These are phyloP conservation scores for Coemansia sp. DNA, from an alignment of 192 early-diverging fungal genomes.

Conservation along the genomic window DNA sequence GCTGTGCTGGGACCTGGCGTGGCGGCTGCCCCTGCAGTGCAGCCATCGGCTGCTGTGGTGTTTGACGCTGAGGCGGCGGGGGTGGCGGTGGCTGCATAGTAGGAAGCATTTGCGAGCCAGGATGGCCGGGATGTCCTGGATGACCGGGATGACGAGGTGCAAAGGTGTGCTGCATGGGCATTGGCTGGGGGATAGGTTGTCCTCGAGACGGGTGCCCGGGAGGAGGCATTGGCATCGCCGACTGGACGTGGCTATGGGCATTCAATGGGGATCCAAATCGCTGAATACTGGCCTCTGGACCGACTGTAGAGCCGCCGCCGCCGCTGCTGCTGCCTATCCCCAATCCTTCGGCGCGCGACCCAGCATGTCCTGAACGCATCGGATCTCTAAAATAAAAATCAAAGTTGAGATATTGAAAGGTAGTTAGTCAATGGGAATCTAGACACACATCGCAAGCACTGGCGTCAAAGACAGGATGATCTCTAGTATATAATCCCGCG, in stretches of 20 bases:
- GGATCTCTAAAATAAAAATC: slow-evolving; percentile 14
- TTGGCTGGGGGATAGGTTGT: not conserved
- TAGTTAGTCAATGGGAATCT: not conserved
- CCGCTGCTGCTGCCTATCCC: slow-evolving; percentile 9
- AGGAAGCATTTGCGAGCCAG: not conserved
- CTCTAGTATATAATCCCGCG: not conserved
- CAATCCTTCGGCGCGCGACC: slow-evolving; percentile 18
- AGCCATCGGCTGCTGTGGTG: slow-evolving; percentile 7
- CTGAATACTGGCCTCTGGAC: slow-evolving; percentile 6
- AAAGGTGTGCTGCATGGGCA: slow-evolving; percentile 6
- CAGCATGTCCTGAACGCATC: slow-evolving; percentile 19
- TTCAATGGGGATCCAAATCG: slow-evolving; percentile 19
- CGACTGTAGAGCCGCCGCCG: not conserved
- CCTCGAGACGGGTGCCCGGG: slow-evolving; percentile 14
- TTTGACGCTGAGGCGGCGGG: slow-evolving; percentile 2
- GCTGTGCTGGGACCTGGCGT: slow-evolving; percentile 15
- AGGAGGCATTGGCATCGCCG: slow-evolving; percentile 39
- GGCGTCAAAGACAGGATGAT: not conserved
- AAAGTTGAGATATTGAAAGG: not conserved
- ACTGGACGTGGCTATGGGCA: slow-evolving; percentile 7
- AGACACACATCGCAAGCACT: not conserved
- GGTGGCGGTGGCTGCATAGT: slow-evolving; percentile 13
- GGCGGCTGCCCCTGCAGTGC: not conserved
- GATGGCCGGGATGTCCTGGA: not conserved
- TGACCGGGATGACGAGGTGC: not conserved